phyloP scores from a whole-genome alignment of 2,329 filamentous ascomycete species.

The Mycosphaerella arachidis region DNA sequence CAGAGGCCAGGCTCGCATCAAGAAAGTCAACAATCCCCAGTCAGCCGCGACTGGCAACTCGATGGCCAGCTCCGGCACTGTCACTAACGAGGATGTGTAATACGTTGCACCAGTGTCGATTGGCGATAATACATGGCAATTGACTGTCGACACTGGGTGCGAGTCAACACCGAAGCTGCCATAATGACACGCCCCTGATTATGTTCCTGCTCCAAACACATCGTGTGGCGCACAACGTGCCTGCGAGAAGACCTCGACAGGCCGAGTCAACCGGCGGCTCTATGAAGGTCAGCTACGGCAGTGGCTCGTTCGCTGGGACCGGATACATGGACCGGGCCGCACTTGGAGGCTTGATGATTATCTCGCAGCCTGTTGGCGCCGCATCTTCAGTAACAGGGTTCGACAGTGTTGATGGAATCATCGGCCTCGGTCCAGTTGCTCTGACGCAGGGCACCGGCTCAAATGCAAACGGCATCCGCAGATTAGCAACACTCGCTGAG shows the following conservation, averaged over 20 bases:
- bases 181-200: too few species aligned
- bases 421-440: constrained; percentile 19
- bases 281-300: constrained; percentile 18
- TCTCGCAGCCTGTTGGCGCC: constrained; percentile 15
- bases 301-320: constrained; percentile 11
- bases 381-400: constrained; percentile 13
- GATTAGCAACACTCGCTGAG: too few species aligned
- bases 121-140: constrained; percentile 15
- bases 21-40: neutral
- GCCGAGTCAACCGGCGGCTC: constrained; percentile 14
- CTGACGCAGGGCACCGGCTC: constrained; percentile 19
- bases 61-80: constrained; percentile 13
- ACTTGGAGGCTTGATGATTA: constrained; percentile 18
- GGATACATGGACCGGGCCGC: constrained; percentile 18
- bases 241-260: constrained; percentile 18
- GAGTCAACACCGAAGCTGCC: too few species aligned
- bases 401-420: constrained; percentile 18
- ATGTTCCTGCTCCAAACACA: constrained; percentile 16
- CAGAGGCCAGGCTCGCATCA: neutral
- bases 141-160: constrained; percentile 22
- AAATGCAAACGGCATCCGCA: constrained; percentile 18
- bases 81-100: constrained; percentile 19
- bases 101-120: constrained; percentile 18
- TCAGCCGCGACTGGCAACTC: neutral
- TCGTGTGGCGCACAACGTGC: constrained; percentile 19